Evolutionary conservation across 345 rosid genomes (phyloP).

Genomic region (Dipteronia dyeriana): DNA sequence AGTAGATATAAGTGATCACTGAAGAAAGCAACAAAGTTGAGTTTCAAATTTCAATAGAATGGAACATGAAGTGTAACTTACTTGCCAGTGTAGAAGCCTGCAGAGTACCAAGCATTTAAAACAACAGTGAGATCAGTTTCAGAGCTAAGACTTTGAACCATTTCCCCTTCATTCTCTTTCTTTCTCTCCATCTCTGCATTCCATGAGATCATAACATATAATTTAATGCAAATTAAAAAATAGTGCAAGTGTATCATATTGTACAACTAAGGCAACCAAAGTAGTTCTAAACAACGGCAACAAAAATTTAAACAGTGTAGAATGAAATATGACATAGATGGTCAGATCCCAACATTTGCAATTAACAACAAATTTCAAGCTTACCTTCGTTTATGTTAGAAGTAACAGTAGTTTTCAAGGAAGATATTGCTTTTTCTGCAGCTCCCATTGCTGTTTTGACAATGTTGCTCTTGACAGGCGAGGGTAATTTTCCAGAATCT

Average conservation of each 20-base stretch:
- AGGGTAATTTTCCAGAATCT: constrained; percentile 16
- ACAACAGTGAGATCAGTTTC: constrained; percentile 53
- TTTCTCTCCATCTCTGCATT: constrained; percentile 32
- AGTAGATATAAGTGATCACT: not conserved
- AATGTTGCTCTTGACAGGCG: constrained; percentile 29
- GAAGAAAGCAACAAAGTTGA: not conserved
- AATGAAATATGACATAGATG: not conserved
- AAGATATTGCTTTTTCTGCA: constrained; percentile 56
- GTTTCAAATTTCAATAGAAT: not conserved
- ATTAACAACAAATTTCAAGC: not conserved
- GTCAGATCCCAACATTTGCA: not conserved
- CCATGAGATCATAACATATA: not conserved
- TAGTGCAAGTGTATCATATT: not conserved
- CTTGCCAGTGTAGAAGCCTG: constrained; percentile 69
- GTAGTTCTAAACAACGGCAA: not conserved
- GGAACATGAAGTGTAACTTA: constrained; percentile 29
- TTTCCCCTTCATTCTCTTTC: constrained; percentile 36
- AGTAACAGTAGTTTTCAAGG: constrained; percentile 29
- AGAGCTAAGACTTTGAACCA: constrained; percentile 24
- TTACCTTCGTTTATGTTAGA: constrained; percentile 36
- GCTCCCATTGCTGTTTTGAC: constrained; percentile 56
- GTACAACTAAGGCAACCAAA: not conserved
- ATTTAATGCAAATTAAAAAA: not conserved
- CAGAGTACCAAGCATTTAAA: constrained; percentile 66
- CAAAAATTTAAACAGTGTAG: not conserved